Conservation (phyloP, 2,329 filamentous ascomycete genomes). For the Bipolaris cookei region DNA sequence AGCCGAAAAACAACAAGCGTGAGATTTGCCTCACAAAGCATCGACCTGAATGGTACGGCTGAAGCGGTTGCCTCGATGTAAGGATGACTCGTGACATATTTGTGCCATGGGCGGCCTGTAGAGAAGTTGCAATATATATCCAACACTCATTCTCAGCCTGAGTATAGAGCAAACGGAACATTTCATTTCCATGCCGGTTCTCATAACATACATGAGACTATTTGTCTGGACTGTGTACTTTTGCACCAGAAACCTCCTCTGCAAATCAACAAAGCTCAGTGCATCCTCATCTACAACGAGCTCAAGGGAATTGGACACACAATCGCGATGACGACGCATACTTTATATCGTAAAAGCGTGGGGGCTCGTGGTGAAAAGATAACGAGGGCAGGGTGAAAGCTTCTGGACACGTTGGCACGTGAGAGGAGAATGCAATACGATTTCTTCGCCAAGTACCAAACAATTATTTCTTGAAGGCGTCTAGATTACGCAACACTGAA, state of each 20-base stretch:
- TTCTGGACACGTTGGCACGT: neutral
- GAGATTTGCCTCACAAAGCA: slow-evolving; percentile 34
- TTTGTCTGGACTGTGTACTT: neutral
- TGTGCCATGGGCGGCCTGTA: slow-evolving; percentile 13
- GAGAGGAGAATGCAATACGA: neutral
- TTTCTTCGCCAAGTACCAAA: neutral
- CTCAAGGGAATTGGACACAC: neutral
- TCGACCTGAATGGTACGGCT: slow-evolving; percentile 21
- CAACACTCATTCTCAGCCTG: slow-evolving; percentile 2
- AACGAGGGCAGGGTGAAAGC: neutral
- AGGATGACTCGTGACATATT: slow-evolving; percentile 14
- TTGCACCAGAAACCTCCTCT: neutral
- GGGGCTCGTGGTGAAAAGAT: neutral
- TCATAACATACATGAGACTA: neutral
- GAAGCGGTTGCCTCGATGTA: slow-evolving; percentile 30
- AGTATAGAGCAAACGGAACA: neutral
- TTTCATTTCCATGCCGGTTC: neutral
- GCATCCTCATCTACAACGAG: neutral
- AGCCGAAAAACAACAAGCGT: slow-evolving; percentile 5
- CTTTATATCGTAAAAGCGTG: neutral
- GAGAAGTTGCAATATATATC: slow-evolving; percentile 20
- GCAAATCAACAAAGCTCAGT: neutral
- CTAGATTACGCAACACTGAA: neutral
- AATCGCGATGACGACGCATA: neutral
- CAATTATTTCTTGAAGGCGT: neutral